Base-by-base conservation (phyloP, 208 protist species). In the Spironucleus salmonicida region DNA sequence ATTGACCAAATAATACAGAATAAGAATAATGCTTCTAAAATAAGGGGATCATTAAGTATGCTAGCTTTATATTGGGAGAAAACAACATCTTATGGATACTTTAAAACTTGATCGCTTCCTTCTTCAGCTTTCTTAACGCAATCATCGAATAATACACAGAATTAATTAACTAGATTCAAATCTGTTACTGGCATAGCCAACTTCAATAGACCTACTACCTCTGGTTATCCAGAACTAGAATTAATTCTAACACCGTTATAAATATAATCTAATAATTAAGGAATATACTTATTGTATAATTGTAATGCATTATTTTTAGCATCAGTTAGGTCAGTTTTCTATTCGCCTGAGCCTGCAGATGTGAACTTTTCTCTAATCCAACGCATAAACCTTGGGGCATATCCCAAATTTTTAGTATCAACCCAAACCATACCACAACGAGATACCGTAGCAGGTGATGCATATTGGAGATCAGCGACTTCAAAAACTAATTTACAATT, bases 401-500 rank as follows among this genome's bases (percentile, higher is more conserved):
- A 86, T 4, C 93, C 90, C 32, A 98, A 87, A 83, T 97, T 95
- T 76, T 95, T 87, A 0, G 94, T 92, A 81, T 77, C 67, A 35
- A 98, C 86, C 75, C 92, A 98, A 26, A 98, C 94, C 93, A 98
- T 98, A 82, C 94, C 94, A 59, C 95, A 96, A 41, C 94, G 90
- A 59, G 91, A 96, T 30, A 98, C 91, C 15, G 95, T 98, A 1
- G 94, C 95, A 34, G 94, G 94, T 1, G 94, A 97, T 13, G 95
- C 95, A 85, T 97, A 97, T 81, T 95, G 89, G 74, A 98, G 86
- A 82, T 98, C 90, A 29, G 89, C 90, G 32, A 97, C 94, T 85
- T 98, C 95, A 81, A 97, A 96, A 23, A 98, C 82, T 30, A 98
- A 79, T 42, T 88, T 89, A 78, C 91, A 94, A 74, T 93, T 87